Conservation (phyloP, 805 yeast genomes). For the Yamadazyma takamatsuzukensis region DNA sequence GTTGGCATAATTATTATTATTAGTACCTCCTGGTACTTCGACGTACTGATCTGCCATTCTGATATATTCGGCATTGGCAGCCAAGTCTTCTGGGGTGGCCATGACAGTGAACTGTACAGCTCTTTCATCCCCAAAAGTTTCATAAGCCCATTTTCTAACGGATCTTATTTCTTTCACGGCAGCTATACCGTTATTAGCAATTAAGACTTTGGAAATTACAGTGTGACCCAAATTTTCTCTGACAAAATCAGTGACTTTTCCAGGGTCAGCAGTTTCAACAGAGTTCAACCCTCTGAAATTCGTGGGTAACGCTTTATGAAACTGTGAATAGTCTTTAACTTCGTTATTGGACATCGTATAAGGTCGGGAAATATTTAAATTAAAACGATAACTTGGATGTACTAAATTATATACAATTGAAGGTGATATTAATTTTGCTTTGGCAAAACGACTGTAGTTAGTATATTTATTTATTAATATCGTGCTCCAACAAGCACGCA, state of each 20-base stretch:
- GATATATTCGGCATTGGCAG: slow-evolving; percentile 95
- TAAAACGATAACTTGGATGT: neutral
- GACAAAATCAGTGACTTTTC: slow-evolving; percentile 80
- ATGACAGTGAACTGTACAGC: slow-evolving; percentile 92
- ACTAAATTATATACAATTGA: neutral
- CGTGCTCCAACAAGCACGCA: no score
- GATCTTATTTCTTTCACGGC: slow-evolving; percentile 98
- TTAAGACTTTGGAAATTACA: slow-evolving; percentile 80
- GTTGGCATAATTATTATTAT: slow-evolving; percentile 96
- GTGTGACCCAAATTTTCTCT: slow-evolving; percentile 89
- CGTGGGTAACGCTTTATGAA: slow-evolving; percentile 48
- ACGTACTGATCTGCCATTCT: slow-evolving; percentile 99
- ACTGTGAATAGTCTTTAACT: slow-evolving; percentile 18
- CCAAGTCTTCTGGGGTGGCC: slow-evolving; percentile 99
- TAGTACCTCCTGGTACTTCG: slow-evolving; percentile 99
- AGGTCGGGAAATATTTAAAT: neutral
- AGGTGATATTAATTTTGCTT: neutral
- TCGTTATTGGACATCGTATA: neutral
- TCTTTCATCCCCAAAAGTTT: slow-evolving; percentile 94
- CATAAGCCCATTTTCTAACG: slow-evolving; percentile 98
- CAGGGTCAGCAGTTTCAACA: slow-evolving; percentile 71
- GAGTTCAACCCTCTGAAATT: slow-evolving; percentile 85
- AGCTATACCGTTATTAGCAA: slow-evolving; percentile 98
- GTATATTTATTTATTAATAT: no score
- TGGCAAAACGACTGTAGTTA: neutral